Percentiles rank a stretch among this genome's conserved stretches.
These are phyloP conservation scores for Coprinellus micaceus DNA, from an alignment of 768 basidiomycete species.

Conservation along the genomic window DNA sequence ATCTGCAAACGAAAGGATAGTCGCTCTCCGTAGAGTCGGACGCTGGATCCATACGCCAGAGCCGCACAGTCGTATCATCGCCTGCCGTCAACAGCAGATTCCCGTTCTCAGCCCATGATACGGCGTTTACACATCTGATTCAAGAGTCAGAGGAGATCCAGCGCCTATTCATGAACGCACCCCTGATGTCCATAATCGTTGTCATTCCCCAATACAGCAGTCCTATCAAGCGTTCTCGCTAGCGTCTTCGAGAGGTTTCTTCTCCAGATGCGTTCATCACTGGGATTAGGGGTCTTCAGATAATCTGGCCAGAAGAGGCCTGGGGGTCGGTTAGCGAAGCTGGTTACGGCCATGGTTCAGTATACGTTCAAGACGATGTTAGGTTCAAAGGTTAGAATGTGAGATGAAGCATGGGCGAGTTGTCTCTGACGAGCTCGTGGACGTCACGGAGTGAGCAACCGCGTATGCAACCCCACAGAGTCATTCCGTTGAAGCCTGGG, in stretches of 20 bases:
- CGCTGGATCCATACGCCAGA: slow-evolving; percentile 66
- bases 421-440: no score
- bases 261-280: slow-evolving; percentile 25
- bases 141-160: background rate
- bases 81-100: slow-evolving; percentile 65
- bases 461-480: no score
- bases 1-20: slow-evolving; percentile 63
- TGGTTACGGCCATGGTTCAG: background rate
- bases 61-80: slow-evolving; percentile 72
- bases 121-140: slow-evolving; percentile 68
- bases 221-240: slow-evolving; percentile 49
- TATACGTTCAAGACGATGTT: background rate
- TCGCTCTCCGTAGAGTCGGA: slow-evolving; percentile 37
- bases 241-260: slow-evolving; percentile 23
- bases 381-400: background rate
- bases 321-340: background rate
- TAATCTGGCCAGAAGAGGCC: slow-evolving; percentile 1
- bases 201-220: slow-evolving; percentile 67
- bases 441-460: no score
- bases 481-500: no score
- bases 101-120: slow-evolving; percentile 69
- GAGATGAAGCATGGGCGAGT: background rate
- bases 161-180: slow-evolving; percentile 26
- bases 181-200: slow-evolving; percentile 62
- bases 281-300: background rate